Evolutionary conservation across 2,329 filamentous ascomycete species (phyloP).

Genomic region (Periconia digitata): DNA sequence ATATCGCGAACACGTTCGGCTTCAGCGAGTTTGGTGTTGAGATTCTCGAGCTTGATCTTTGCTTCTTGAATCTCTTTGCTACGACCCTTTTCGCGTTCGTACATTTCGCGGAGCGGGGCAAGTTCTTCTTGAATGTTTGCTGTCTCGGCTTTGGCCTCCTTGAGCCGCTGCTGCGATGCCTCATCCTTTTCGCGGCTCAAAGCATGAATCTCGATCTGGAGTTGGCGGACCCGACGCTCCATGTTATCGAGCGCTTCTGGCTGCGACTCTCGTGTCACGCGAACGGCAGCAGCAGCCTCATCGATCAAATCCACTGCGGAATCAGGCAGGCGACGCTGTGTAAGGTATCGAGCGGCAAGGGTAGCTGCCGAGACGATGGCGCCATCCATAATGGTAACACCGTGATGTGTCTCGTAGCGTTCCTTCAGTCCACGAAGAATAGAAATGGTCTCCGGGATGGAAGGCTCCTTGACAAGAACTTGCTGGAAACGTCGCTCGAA

Average conservation of each 20-base stretch:
- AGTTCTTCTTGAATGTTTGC: constrained; percentile 94
- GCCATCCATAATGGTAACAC: constrained; percentile 92
- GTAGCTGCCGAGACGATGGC: constrained; percentile 91
- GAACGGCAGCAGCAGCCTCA: constrained; percentile 93
- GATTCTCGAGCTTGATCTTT: constrained; percentile 89
- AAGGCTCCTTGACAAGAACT: constrained; percentile 93
- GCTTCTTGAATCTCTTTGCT: constrained; percentile 91
- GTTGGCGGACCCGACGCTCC: constrained; percentile 83
- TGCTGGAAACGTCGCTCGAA: constrained; percentile 99
- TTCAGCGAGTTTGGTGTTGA: constrained; percentile 90
- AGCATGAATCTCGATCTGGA: constrained; percentile 97
- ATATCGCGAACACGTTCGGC: constrained; percentile 87
- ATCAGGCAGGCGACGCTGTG: constrained; percentile 85
- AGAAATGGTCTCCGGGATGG: constrained; percentile 86
- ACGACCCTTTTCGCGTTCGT: constrained; percentile 88
- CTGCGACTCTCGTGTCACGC: constrained; percentile 92
- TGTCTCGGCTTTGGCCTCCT: constrained; percentile 83
- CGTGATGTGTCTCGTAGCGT: constrained; percentile 96
- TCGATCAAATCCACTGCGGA: constrained; percentile 96
- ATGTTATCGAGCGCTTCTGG: constrained; percentile 94
- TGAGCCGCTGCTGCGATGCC: constrained; percentile 80
- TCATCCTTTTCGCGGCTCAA: constrained; percentile 93
- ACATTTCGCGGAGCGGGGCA: constrained; percentile 88
- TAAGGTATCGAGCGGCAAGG: constrained; percentile 90
- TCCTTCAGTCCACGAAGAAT: constrained; percentile 98